These are phyloP conservation scores for Ajuga reptans DNA, from an alignment of 305 asterid species.

Conservation along the genomic window DNA sequence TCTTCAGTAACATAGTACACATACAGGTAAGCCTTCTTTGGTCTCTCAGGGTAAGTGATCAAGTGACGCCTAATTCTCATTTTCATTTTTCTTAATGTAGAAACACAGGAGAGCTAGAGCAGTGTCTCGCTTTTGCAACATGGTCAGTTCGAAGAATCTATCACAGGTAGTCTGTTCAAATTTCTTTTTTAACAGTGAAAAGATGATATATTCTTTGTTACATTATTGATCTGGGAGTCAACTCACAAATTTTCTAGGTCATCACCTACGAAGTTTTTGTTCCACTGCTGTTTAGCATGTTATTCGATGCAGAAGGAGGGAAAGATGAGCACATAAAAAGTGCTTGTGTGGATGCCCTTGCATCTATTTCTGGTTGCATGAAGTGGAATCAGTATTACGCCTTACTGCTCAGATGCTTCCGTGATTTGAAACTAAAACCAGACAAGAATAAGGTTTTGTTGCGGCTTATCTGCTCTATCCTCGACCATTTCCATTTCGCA, in stretches of 20 bases:
- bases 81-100: conserved; percentile 38
- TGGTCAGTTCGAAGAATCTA: conserved; percentile 41
- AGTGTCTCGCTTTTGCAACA: conserved; percentile 51
- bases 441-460: conserved; percentile 65
- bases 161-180: conserved; percentile 49
- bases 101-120: conserved; percentile 93
- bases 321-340: conserved; percentile 80
- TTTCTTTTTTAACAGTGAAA: conserved; percentile 9
- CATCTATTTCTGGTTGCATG: conserved; percentile 70
- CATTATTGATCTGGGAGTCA: conserved; percentile 15
- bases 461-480: conserved; percentile 67
- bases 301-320: conserved; percentile 63
- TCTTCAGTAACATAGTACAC: conserved; percentile 73
- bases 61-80: conserved; percentile 5
- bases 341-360: conserved; percentile 75
- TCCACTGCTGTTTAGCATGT: conserved; percentile 73
- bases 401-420: conserved; percentile 64
- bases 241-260: conserved; percentile 37
- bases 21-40: conserved; percentile 54
- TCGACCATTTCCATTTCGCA: conserved; percentile 67
- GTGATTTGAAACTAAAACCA: conserved; percentile 54
- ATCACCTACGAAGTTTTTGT: conserved; percentile 63
- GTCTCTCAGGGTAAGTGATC: neutral
- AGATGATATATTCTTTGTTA: conserved; percentile 6
- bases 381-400: conserved; percentile 65